Base-by-base conservation (phyloP, 345 rosid genomes). In the Eucalyptus lansdowneana region DNA sequence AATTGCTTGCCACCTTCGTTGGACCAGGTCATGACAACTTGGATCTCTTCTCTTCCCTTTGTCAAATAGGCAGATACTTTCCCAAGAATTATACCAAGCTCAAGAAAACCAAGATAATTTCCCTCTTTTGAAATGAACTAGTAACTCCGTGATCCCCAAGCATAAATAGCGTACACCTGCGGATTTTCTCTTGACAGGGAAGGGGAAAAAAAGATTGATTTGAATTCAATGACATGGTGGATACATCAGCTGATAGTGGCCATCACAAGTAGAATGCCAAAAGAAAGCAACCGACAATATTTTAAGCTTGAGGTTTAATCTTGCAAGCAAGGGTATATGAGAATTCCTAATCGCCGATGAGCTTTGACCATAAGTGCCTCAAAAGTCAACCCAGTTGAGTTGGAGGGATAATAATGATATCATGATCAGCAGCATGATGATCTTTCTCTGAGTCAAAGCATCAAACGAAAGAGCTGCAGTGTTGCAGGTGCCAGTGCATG, bases 1-100 rank as follows among this genome's bases (percentile, higher is more conserved):
- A 0, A 53, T 11, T 1, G 2, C 58, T 53, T 53, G 11, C 58
- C 58, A 19, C 58, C 58, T 53, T 53, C 5, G 0, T 53, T 0
- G 58, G 25, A 53, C 58, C 5, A 19, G 1, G 58, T 53, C 58
- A 53, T 8, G 58, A 53, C 25, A 21, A 53, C 25, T 8, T 53
- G 25, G 58, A 53, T 53, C 58, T 27, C 69, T 60, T 25, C 69
- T 62, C 69, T 62, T 27, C 31, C 17, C 69, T 62, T 27, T 12
- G 31, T 62, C 69, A 12, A 27, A 27, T 29, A 13, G 31, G 69
- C 31, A 60, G 7, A 60, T 60, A 27, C 69, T 27, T 60, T 13
- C 9, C 69, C 69, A 60, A 27, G 9, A 1, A 25, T 10, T 25
- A 29, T 8, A 27, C 34, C 69, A 27, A 27, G 69, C 31, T 60